Conservation (phyloP, 257 asterid species). For the Nicotiana benthamiana region DNA sequence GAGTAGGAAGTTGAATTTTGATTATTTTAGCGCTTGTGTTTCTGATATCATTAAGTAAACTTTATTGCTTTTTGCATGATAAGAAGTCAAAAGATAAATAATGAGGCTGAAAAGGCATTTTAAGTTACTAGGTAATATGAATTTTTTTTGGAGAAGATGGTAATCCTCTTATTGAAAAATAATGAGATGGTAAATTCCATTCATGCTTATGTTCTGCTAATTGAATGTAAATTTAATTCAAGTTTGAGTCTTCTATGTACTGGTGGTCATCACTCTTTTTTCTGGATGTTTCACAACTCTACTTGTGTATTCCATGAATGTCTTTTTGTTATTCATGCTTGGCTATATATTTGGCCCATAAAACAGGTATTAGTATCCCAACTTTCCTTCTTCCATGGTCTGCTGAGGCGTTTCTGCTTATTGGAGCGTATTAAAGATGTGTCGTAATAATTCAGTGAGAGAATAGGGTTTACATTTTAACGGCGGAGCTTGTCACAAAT, state of each 20-base stretch:
- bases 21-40: background rate
- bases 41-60: background rate
- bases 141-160: background rate
- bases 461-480: background rate
- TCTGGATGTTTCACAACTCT: background rate
- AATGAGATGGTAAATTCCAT: background rate
- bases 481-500: background rate
- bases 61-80: background rate
- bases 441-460: background rate
- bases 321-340: background rate
- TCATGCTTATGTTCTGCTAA: background rate
- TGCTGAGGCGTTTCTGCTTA: background rate
- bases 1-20: constrained; percentile 23
- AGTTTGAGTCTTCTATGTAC: background rate
- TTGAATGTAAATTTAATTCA: background rate
- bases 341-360: background rate
- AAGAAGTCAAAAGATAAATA: background rate
- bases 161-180: background rate
- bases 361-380: background rate
- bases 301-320: background rate
- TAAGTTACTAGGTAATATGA: background rate
- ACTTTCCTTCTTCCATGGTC: background rate
- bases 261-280: background rate
- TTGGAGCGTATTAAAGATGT: background rate
- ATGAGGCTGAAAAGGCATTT: background rate